phyloP scores from a whole-genome alignment of 2,329 filamentous ascomycete genomes.

The Phyllosticta citrichinensis region DNA sequence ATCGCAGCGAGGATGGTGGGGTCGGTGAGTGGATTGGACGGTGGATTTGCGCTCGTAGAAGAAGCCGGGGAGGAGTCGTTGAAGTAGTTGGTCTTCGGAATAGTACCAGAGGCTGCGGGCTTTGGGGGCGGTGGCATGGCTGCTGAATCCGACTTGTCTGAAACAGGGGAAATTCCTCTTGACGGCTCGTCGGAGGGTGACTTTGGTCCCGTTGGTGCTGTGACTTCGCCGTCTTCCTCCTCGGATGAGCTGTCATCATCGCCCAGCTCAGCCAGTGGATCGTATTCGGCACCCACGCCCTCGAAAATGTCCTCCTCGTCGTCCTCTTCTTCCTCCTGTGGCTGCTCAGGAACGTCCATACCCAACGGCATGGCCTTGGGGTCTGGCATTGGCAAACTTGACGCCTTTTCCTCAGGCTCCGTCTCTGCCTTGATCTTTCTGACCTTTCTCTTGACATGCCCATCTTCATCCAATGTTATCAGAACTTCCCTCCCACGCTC shows the following conservation, averaged over 20 bases:
- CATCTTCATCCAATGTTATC: constrained; percentile 48
- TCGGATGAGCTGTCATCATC: constrained; percentile 39
- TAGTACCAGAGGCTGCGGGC: background rate
- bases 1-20: constrained; percentile 62
- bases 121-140: constrained; percentile 8
- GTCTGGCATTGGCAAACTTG: constrained; percentile 32
- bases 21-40: constrained; percentile 24
- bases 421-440: constrained; percentile 40
- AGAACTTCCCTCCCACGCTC: constrained; percentile 47
- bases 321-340: constrained; percentile 20
- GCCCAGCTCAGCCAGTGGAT: constrained; percentile 46
- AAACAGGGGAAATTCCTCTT: background rate
- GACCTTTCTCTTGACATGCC: constrained; percentile 52
- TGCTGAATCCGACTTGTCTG: constrained; percentile 7
- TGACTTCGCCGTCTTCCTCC: constrained; percentile 18
- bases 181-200: background rate
- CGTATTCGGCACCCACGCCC: constrained; percentile 49
- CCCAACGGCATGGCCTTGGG: constrained; percentile 40
- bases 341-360: constrained; percentile 36
- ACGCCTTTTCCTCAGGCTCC: constrained; percentile 24
- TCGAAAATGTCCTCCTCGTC: constrained; percentile 54
- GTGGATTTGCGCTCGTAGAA: constrained; percentile 15
- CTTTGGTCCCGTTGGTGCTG: constrained; percentile 5
- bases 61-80: constrained; percentile 15
- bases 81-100: constrained; percentile 11